phyloP scores from a whole-genome alignment of 208 protist species.

The Leishmania gerbilli region DNA sequence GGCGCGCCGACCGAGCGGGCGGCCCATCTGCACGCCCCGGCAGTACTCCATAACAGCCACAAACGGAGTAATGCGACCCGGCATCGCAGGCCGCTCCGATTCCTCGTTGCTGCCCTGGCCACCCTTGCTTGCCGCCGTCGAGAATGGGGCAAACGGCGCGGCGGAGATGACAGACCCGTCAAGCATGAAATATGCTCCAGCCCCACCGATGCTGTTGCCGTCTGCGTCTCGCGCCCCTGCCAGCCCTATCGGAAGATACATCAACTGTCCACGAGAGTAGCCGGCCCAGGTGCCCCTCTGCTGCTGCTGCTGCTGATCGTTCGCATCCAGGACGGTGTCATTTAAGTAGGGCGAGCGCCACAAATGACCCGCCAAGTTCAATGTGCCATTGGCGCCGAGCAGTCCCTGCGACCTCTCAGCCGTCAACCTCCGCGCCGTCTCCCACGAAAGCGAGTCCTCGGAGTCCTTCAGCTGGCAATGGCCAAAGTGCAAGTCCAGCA shows the following conservation, averaged over 20 bases:
- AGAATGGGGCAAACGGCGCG: constrained; percentile 2
- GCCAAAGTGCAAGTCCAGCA: constrained; percentile 20
- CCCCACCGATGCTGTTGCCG: constrained; percentile 13
- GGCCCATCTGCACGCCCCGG: constrained; percentile 62
- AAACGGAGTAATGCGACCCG: constrained; percentile 27
- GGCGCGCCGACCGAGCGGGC: constrained; percentile 42
- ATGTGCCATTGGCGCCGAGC: constrained; percentile 11
- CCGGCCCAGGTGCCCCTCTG: not conserved
- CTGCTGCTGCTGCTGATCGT: not conserved
- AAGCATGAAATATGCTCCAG: constrained; percentile 15
- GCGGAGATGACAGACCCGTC: constrained; percentile 22
- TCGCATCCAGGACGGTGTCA: constrained; percentile 10
- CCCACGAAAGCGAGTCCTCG: not conserved
- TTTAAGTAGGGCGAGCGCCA: constrained; percentile 36
- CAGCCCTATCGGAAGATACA: constrained; percentile 24
- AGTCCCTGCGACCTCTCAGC: constrained; percentile 8
- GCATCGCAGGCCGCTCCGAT: not conserved
- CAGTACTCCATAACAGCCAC: constrained; percentile 72
- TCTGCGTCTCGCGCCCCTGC: constrained; percentile 6
- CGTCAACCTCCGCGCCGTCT: constrained; percentile 2
- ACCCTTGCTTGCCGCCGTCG: not conserved
- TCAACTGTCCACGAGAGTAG: not conserved
- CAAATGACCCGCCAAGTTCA: constrained; percentile 1
- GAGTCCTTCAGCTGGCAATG: constrained; percentile 7
- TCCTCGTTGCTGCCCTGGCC: not conserved